A percentile compares a stretch with the other conserved stretches of the same genome.
Evolutionary conservation across 176 grass and related monocot genomes (phyloP).

Genomic region (Paspalum vaginatum): DNA sequence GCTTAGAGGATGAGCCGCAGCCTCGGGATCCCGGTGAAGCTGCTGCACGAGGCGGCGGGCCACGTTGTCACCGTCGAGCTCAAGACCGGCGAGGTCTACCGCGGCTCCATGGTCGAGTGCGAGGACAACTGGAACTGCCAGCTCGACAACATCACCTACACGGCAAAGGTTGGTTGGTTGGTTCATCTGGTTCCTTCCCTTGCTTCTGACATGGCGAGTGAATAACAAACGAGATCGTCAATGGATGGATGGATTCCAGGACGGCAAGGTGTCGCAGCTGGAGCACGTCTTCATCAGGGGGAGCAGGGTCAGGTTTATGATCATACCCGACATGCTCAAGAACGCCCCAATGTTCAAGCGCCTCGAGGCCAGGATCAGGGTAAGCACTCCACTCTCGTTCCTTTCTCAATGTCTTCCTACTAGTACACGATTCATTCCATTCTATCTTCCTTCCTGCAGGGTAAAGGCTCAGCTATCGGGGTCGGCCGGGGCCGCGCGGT

Average conservation of each 20-base stretch:
- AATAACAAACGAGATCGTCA: neutral
- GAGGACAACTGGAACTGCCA: slow-evolving; percentile 73
- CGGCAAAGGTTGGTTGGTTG: slow-evolving; percentile 33
- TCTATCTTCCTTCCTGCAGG: slow-evolving; percentile 16
- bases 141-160: slow-evolving; percentile 52
- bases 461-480: slow-evolving; percentile 68
- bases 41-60: slow-evolving; percentile 90
- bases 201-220: too few species aligned
- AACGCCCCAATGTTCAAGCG: slow-evolving; percentile 74
- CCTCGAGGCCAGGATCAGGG: slow-evolving; percentile 45
- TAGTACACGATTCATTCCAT: neutral
- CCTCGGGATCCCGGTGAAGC: slow-evolving; percentile 90
- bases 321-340: slow-evolving; percentile 82
- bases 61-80: slow-evolving; percentile 94
- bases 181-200: neutral
- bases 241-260: slow-evolving; percentile 12
- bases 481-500: slow-evolving; percentile 68
- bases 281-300: slow-evolving; percentile 67
- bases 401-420: neutral
- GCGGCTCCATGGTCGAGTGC: slow-evolving; percentile 67
- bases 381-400: neutral
- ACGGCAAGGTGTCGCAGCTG: slow-evolving; percentile 73
- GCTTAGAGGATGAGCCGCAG: slow-evolving; percentile 73
- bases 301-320: slow-evolving; percentile 76
- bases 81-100: slow-evolving; percentile 72